Evolutionary conservation across 345 rosid species (phyloP), one percentile per base, ranked within the genome.

Genomic region (Dipteronia sinensis): DNA sequence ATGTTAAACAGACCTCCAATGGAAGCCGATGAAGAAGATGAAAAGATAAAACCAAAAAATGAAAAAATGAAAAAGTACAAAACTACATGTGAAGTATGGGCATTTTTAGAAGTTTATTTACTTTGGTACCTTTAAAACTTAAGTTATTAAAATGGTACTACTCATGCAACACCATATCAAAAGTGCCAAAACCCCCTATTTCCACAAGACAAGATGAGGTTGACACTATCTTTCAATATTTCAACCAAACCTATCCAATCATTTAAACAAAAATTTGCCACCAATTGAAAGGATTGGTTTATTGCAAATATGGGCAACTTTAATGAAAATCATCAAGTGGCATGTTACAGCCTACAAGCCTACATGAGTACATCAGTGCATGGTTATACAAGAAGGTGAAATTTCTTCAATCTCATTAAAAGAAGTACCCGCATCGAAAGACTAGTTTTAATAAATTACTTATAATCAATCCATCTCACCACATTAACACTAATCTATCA

Each of bases 331-430:
- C 19, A 56, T 64, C 12, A 10, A 73, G 23, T 34, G 44, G 59
- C 76, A 63, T 66, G n/a, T 9, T 42, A 42, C 46, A 7, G 46
- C 46, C 44, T 31, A 74, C 40, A 66, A 78, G 10, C 59, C 47
- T 63, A 34, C 16, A 34, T 34, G 38, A 34, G 38, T 34, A 34
- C 38, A 34, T 34, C 1, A 34, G 38, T 34, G 4, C 6, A 29
- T 27, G 68, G 47, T 68, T 68, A 22, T 65, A 66, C 68, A 59
- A 69, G 64, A 74, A 27, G 16, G 29, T 44, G 53, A 76, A 79
- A 56, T 44, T 77, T 44, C 68, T 71, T 55, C 76, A 47, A 64
- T 75, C 72, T 80, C 80, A 42, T 31, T 49, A 42, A 62, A 23
- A 47, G 67, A 55, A 61, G 12, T 47, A 73, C 29, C 74, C 12